Base-by-base conservation (phyloP, 768 basidiomycete genomes). In the Boletus rufocinnamomeus region DNA sequence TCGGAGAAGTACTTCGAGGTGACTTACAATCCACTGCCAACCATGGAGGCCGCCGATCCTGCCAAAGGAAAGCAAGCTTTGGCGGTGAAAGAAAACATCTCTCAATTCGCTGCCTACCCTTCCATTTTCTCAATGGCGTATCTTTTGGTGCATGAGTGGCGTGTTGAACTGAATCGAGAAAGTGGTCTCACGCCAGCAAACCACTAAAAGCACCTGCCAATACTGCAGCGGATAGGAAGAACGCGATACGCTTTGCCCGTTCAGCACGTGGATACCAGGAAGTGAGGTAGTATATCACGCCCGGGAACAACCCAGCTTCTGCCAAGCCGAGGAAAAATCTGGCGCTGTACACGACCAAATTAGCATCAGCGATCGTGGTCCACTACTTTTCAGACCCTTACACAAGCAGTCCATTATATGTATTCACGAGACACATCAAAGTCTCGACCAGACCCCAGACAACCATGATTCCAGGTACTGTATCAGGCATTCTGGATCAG, bases 261-360 rank as follows among this genome's bases (percentile, higher is more conserved):
- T 87, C 85, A 41, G 74, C 71, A 44, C 81, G 75, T 9, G 82
- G 78, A 67, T 89, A 84, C 85, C 84, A 87, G 47, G 80, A 69
- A 4, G 82, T 82, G 34, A 85, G 66, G 34, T 75, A 77, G 59
- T 72, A 81, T 16, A 73, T 65, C 50, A 78, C 66, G 3, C 75
- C 76, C 0, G 77, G 75, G 51, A 75, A 69, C 11, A 80, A 61
- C 45, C 83, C 82, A 32, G 76, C 73, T 60, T 82, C 82, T 23
- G 79, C 70, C 41, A 80, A 54, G 19, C 81, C 82, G 16, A 82
- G 74, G 64, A 82, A 77, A 50, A 76, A 8, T 17, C 80, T 70
- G 23, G 71, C 67, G 11, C 76, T 80, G 54, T 13, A 35, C 16
- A 27, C 1, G 14, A 14, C 6, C 28, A 51, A 40, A 54, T 25